phyloP scores from a whole-genome alignment of 371 early-diverging fungal species.

The Thermomucor indicae-seudaticae region DNA sequence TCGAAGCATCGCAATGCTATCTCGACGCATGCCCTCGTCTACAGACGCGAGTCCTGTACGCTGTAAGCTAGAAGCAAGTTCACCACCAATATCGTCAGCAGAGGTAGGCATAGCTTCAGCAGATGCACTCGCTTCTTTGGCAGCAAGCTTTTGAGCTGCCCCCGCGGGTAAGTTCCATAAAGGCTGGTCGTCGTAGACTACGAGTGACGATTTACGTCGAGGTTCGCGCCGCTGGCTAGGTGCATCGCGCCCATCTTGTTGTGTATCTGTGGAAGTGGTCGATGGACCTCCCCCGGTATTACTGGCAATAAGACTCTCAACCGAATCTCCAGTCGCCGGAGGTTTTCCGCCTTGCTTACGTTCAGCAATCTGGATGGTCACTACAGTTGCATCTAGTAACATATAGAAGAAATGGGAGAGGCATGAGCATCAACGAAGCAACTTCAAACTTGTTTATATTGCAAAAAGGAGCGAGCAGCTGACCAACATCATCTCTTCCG shows the following conservation, averaged over 20 bases:
- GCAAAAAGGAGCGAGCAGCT: too few relatives aligned
- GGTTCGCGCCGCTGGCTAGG: constrained; percentile 28
- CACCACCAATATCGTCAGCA: constrained; percentile 17
- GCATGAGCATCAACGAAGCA: not conserved
- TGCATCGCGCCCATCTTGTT: too few relatives aligned
- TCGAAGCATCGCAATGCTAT: constrained; percentile 21
- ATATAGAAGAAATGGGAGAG: not conserved
- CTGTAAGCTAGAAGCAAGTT: constrained; percentile 17
- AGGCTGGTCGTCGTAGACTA: constrained; percentile 61
- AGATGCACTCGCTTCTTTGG: constrained; percentile 18
- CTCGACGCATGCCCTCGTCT: constrained; percentile 15
- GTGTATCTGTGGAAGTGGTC: constrained; percentile 5
- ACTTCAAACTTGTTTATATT: not conserved
- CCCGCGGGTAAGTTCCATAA: constrained; percentile 22
- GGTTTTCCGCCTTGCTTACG: not conserved
- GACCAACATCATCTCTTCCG: constrained; percentile 27
- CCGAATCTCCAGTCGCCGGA: not conserved
- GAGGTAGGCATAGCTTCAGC: constrained; percentile 19
- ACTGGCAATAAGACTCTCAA: not conserved
- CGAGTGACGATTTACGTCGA: constrained; percentile 55
- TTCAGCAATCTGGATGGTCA: constrained; percentile 34
- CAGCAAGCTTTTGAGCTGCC: constrained; percentile 15
- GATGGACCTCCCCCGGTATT: constrained; percentile 6
- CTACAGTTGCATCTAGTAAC: constrained; percentile 39
- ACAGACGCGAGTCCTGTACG: not conserved